Percentiles rank a stretch among this genome's conserved stretches.
Conservation (phyloP, 163 green algal species). For the Chlamydomonas reinhardtii region DNA sequence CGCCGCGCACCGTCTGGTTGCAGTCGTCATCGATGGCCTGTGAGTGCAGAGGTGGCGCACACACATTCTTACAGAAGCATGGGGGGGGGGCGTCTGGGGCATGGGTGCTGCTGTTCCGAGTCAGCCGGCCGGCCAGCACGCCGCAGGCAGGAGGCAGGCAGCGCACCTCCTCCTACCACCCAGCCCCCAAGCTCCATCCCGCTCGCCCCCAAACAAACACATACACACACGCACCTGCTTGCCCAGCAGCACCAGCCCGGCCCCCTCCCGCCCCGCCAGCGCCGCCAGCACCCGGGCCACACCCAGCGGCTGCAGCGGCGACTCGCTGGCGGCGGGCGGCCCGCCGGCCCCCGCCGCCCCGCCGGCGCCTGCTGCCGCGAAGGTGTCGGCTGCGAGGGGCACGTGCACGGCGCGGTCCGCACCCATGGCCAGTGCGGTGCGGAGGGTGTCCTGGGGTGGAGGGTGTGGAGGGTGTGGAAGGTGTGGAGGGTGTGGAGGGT, state of each 20-base stretch:
- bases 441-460: slow-evolving; percentile 81
- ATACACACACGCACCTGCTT: slow-evolving; percentile 75
- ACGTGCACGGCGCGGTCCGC: slow-evolving; percentile 91
- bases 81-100: too few relatives aligned
- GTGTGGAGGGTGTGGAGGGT: neutral
- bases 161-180: too few relatives aligned
- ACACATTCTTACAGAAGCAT: too few relatives aligned
- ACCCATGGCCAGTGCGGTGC: slow-evolving; percentile 92
- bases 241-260: slow-evolving; percentile 85
- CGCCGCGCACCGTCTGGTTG: slow-evolving; percentile 93
- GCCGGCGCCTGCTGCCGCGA: neutral
- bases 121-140: too few relatives aligned
- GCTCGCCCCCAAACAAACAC: too few relatives aligned
- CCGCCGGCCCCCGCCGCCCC: neutral
- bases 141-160: too few relatives aligned
- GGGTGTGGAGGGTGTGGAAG: neutral
- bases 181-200: too few relatives aligned
- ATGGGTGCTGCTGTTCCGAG: too few relatives aligned
- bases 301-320: slow-evolving; percentile 79
- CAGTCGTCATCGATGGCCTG: slow-evolving; percentile 92
- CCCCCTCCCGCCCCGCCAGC: slow-evolving; percentile 72
- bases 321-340: too few relatives aligned
- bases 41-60: too few relatives aligned
- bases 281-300: slow-evolving; percentile 87
- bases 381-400: neutral